Base-by-base conservation (phyloP, 2,329 filamentous ascomycete species). In the Paraphaeosphaeria minitans region DNA sequence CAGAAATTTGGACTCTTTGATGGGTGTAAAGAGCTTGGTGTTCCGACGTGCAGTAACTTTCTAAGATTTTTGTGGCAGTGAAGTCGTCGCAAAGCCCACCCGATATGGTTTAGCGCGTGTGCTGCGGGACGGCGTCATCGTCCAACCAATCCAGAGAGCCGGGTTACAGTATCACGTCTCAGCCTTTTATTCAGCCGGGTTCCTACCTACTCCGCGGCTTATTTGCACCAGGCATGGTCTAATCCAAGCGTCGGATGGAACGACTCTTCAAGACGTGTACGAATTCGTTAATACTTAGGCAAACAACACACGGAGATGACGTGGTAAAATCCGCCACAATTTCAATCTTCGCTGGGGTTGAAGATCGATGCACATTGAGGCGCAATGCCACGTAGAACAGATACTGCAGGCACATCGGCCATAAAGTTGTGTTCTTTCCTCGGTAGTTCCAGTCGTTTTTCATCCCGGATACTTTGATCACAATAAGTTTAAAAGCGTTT, bases 51-150 rank as follows among this genome's bases (percentile, higher is more conserved):
- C 43, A 42, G 33, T 42, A 39, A 43, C 33, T 22, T 13, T 47
- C 31, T 12, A n/a, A 27, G 16, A 21, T 29, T 8, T 19, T 31
- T n/a, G 49, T 41, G 49, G 49, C 29, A 22, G 47, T 35, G 31
- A 39, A 12, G 4, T 31, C 22, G 27, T 51, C 57, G 51, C 57
- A 55, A 39, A n/a, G 29, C 9, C 10, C 6, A n/a, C 37, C 57
- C n/a, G 52, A 55, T 52, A 55, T 59, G 46, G 57, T 59, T 59
- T 55, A 59, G 57, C 16, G 31, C 39, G 10, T 50, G 22, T 22
- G 27, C 19, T 21, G 7, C 35, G 24, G 6, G 24, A 27, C 24
- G 24, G 24, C 24, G 24, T 27, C 24, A 27, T 27, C 9, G 33
- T n/a, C 31, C 31, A 39, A 4, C 31, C 47, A 22, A 16, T 50